phyloP scores from a whole-genome alignment of 805 yeast species.

The Yarrowia sp. region DNA sequence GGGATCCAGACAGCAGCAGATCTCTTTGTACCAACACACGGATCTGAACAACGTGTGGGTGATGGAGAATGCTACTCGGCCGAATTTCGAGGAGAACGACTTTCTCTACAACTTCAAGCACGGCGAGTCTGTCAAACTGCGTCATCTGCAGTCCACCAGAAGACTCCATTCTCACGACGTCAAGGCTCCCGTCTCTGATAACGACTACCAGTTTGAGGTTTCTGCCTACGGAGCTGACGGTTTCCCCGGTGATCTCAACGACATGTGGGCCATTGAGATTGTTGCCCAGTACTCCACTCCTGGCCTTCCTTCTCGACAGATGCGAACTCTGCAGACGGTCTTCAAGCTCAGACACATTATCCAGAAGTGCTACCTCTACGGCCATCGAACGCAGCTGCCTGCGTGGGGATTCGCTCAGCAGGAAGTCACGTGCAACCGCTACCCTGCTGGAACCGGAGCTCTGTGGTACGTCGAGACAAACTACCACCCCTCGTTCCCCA shows the following conservation, averaged over 20 bases:
- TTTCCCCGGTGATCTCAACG: constrained; percentile 61
- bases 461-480: constrained; percentile 70
- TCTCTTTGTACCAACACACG: constrained; percentile 62
- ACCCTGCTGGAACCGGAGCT: constrained; percentile 63
- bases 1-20: constrained; percentile 71
- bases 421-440: constrained; percentile 76
- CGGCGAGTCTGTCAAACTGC: constrained; percentile 53
- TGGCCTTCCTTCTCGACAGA: constrained; percentile 47
- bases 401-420: constrained; percentile 72
- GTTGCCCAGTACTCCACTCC: constrained; percentile 48
- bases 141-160: constrained; percentile 52
- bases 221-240: constrained; percentile 60
- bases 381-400: constrained; percentile 69
- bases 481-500: constrained; percentile 55
- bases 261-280: constrained; percentile 63
- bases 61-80: constrained; percentile 53
- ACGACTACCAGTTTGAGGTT: constrained; percentile 45
- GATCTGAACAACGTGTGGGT: constrained; percentile 72
- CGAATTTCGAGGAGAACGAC: constrained; percentile 47
- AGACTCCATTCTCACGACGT: constrained; percentile 44
- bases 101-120: constrained; percentile 51
- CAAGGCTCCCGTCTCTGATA: constrained; percentile 43
- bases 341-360: constrained; percentile 66
- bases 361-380: constrained; percentile 64
- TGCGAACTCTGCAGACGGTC: constrained; percentile 58